Evolutionary conservation across 2,329 filamentous ascomycete species (phyloP).

Genomic region (Sclerotinia subarctica): DNA sequence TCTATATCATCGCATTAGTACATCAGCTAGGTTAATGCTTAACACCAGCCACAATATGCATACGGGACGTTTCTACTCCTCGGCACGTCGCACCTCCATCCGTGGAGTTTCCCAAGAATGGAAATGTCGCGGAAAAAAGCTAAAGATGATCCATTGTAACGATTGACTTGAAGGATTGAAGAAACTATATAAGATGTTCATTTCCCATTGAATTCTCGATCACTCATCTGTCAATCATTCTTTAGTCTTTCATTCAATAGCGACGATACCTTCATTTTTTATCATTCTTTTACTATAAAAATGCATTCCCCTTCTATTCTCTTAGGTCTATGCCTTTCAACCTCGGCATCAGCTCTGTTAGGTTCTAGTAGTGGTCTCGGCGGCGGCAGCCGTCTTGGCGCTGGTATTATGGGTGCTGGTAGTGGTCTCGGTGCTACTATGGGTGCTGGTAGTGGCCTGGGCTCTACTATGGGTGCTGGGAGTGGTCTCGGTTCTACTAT

Average conservation of each 20-base stretch:
- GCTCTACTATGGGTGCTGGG: no score
- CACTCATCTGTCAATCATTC: background rate
- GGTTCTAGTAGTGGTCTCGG: no score
- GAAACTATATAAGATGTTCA: background rate
- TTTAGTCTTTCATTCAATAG: background rate
- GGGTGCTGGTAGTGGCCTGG: no score
- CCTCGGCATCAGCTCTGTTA: background rate
- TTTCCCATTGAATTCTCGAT: background rate
- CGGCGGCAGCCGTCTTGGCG: no score
- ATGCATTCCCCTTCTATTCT: slow-evolving; percentile 2
- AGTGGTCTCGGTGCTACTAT: background rate
- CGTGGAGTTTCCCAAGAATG: slow-evolving; percentile 3
- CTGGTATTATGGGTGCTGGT: no score
- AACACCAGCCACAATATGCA: background rate
- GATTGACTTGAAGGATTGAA: background rate
- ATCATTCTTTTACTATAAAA: background rate
- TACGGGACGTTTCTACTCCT: background rate
- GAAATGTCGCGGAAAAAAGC: background rate
- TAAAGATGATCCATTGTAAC: background rate
- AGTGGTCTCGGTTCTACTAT: background rate
- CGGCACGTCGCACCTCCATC: background rate
- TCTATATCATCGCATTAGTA: background rate
- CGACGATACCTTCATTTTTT: background rate
- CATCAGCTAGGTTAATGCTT: background rate
- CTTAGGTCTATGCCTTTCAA: background rate